These are phyloP conservation scores for Blastocystis sp. DNA, from an alignment of 352 stramenopile genomes.

Conservation along the genomic window DNA sequence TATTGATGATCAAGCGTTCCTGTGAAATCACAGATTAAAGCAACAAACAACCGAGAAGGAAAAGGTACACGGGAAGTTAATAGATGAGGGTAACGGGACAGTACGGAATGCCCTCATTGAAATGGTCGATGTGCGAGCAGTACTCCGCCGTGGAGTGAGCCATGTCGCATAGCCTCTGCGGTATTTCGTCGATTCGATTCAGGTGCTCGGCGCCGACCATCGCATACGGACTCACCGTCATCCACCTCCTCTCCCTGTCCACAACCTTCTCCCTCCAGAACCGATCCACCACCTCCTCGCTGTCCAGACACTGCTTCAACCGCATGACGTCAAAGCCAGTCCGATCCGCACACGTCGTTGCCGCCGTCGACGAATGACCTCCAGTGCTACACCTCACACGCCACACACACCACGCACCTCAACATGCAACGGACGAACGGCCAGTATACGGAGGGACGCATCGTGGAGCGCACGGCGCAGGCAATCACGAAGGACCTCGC, in stretches of 20 bases:
- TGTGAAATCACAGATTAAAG: not conserved
- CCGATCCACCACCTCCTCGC: not conserved
- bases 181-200: slow-evolving; percentile 1
- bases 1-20: not conserved
- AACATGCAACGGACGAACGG: slow-evolving; percentile 31
- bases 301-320: slow-evolving; percentile 17
- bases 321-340: not conserved
- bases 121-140: not conserved
- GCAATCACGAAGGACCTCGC: not conserved
- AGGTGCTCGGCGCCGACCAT: not conserved
- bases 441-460: not conserved
- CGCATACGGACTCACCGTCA: slow-evolving; percentile 17
- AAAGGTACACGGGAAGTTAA: not conserved
- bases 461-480: not conserved
- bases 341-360: not conserved
- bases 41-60: not conserved
- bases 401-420: not conserved
- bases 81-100: not conserved
- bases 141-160: not conserved
- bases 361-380: not conserved
- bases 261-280: not conserved
- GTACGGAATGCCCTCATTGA: not conserved
- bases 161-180: not conserved
- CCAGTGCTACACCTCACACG: not conserved
- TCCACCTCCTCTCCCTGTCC: not conserved